Evolutionary conservation across 2,329 filamentous ascomycete genomes (phyloP).

Genomic region (Aotearoamyces nothofagi): DNA sequence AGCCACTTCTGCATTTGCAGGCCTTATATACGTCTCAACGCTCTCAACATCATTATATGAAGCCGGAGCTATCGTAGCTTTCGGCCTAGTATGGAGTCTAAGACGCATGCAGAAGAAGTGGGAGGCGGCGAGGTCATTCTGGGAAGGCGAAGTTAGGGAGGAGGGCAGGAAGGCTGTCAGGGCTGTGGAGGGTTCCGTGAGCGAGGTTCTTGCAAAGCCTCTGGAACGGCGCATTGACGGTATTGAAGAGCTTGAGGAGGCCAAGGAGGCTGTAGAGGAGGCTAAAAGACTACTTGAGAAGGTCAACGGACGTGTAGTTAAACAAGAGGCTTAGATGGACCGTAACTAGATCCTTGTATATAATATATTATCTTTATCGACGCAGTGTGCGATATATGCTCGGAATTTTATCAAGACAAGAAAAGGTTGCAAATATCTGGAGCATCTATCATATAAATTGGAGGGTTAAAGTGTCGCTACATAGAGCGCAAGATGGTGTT

Average conservation of each 20-base stretch:
- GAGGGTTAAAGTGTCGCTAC: too few species aligned
- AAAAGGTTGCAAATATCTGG: too few species aligned
- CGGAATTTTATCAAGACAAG: too few species aligned
- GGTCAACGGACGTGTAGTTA: too few species aligned
- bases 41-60: conserved; percentile 40
- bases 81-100: conserved; percentile 44
- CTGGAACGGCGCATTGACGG: conserved; percentile 4
- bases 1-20: conserved; percentile 37
- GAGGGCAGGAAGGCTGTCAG: conserved; percentile 48
- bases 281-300: conserved; percentile 9
- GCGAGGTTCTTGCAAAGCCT: conserved; percentile 24
- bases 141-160: conserved; percentile 52
- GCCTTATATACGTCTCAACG: conserved; percentile 39
- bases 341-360: too few species aligned
- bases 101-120: conserved; percentile 45
- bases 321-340: too few species aligned
- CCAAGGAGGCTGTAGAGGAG: conserved; percentile 8
- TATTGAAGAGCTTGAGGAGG: conserved; percentile 10
- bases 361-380: too few species aligned
- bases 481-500: too few species aligned
- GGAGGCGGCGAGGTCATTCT: conserved; percentile 43
- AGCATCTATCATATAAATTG: too few species aligned
- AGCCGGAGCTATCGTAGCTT: conserved; percentile 43
- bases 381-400: too few species aligned
- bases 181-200: conserved; percentile 37